These are phyloP conservation scores for Paramecium sexaurelia DNA, from an alignment of 73 alveolate genomes.

Conservation along the genomic window DNA sequence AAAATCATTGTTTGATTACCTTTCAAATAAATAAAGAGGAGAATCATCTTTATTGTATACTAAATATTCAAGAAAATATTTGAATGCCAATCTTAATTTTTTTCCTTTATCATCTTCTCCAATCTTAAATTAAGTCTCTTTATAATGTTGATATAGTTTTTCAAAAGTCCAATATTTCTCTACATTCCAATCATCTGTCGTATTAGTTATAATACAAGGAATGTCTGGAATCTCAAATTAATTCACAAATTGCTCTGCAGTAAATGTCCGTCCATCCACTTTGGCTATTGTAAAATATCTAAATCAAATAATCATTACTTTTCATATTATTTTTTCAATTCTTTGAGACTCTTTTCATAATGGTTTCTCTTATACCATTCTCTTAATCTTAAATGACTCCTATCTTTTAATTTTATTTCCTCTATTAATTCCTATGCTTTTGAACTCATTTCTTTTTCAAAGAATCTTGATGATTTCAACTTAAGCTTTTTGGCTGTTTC, in stretches of 20 bases:
- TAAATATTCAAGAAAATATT: conserved; percentile 80
- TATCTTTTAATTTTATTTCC: conserved; percentile 8
- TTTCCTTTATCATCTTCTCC: conserved; percentile 91
- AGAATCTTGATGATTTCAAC: conserved; percentile 45
- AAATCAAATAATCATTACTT: conserved; percentile 13
- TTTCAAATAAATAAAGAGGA: conserved; percentile 84
- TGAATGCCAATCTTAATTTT: conserved; percentile 76
- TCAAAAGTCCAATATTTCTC: conserved; percentile 75
- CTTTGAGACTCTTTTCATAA: background rate
- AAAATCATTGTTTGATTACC: background rate
- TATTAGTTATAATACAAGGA: conserved; percentile 72
- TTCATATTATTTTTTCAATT: conserved; percentile 1
- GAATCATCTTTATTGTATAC: conserved; percentile 80
- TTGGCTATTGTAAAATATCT: conserved; percentile 56
- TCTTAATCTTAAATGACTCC: background rate
- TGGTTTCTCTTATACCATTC: conserved; percentile 53
- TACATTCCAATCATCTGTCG: conserved; percentile 79
- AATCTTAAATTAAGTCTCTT: conserved; percentile 70
- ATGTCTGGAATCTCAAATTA: conserved; percentile 71
- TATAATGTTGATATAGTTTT: conserved; percentile 57
- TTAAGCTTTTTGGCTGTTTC: conserved; percentile 40
- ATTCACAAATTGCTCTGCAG: conserved; percentile 76
- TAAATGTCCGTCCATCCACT: conserved; percentile 56
- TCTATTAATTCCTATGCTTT: background rate
- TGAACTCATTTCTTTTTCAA: conserved; percentile 35